A percentile compares a stretch with the other conserved stretches of the same genome.
Evolutionary conservation across 2,329 filamentous ascomycete species (phyloP).

Genomic region (Venturia pyrina): DNA sequence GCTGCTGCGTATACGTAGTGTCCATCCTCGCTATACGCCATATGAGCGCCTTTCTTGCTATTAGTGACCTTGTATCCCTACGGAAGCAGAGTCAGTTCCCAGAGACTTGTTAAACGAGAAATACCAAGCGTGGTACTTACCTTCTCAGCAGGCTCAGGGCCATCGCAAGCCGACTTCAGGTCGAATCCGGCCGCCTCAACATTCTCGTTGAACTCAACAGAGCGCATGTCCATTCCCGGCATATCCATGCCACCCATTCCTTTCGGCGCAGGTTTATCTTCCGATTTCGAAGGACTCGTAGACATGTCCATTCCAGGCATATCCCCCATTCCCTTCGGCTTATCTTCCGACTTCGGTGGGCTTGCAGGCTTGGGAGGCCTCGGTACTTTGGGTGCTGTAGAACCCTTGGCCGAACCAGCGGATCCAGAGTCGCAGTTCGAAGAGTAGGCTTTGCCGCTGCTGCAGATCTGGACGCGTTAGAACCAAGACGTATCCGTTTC

Average conservation of each 20-base stretch:
- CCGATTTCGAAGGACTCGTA: background rate
- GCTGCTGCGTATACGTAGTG: constrained; percentile 4
- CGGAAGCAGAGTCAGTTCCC: background rate
- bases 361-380: background rate
- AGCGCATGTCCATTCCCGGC: background rate
- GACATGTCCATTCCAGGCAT: background rate
- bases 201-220: background rate
- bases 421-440: background rate
- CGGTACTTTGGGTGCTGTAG: background rate
- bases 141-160: constrained; percentile 1
- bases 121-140: background rate
- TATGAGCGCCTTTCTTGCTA: background rate
- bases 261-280: background rate
- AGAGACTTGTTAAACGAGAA: background rate
- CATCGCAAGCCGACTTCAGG: background rate
- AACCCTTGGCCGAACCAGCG: background rate
- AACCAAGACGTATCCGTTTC: background rate
- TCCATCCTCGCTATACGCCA: constrained; percentile 6
- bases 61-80: background rate
- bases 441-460: background rate
- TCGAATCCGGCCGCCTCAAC: background rate
- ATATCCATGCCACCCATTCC: background rate
- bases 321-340: background rate
- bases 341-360: background rate
- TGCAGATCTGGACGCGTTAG: background rate